phyloP scores from a whole-genome alignment of 306 rosid species.

The Vigna nakashimae region DNA sequence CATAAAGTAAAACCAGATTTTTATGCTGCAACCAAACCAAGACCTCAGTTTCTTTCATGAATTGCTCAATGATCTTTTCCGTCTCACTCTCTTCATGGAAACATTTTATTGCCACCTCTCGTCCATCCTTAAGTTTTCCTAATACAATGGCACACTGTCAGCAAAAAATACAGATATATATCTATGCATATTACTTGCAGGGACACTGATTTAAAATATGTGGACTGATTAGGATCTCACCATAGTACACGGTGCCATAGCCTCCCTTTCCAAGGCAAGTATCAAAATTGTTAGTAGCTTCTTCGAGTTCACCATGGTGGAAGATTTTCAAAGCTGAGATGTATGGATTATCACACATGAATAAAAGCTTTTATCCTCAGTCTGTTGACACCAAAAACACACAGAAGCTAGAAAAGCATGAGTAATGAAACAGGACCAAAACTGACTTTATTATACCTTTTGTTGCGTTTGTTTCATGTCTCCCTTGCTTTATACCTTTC shows the following conservation, averaged over 20 bases:
- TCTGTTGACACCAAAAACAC: background rate
- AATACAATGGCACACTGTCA: background rate
- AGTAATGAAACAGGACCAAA: background rate
- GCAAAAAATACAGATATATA: background rate
- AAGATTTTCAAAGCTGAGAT: slow-evolving; percentile 42
- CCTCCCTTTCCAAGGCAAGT: slow-evolving; percentile 67
- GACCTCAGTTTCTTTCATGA: slow-evolving; percentile 65
- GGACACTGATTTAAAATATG: background rate
- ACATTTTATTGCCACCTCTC: slow-evolving; percentile 69
- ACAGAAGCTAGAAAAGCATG: background rate
- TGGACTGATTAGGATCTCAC: slow-evolving; percentile 42
- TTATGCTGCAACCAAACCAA: slow-evolving; percentile 52
- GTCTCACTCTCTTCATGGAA: slow-evolving; percentile 48
- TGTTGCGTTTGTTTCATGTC: background rate
- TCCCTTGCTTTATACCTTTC: slow-evolving; percentile 7
- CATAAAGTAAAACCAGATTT: slow-evolving; percentile 66
- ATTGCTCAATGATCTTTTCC: slow-evolving; percentile 57
- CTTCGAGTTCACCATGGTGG: slow-evolving; percentile 38
- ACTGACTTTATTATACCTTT: slow-evolving; percentile 25
- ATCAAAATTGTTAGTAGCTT: slow-evolving; percentile 59
- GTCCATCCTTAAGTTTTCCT: slow-evolving; percentile 70
- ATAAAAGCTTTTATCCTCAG: background rate
- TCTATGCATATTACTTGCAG: background rate
- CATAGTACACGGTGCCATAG: slow-evolving; percentile 64
- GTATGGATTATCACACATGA: background rate